phyloP scores from a whole-genome alignment of 129 eudicot species.

The Escallonia rubra region DNA sequence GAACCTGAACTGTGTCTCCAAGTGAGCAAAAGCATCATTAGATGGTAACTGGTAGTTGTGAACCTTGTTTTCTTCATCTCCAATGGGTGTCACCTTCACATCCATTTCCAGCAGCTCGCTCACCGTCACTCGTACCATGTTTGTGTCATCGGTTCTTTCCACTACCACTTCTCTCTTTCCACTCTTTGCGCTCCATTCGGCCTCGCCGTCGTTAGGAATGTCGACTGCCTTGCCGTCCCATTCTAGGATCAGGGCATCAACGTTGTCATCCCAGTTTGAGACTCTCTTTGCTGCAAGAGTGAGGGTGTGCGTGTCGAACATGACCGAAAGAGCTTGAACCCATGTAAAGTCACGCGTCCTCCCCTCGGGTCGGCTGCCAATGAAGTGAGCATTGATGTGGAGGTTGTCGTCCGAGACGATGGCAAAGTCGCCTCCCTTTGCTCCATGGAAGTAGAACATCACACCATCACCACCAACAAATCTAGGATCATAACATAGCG shows the following conservation, averaged over 20 bases:
- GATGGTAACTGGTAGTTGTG: conserved; percentile 55
- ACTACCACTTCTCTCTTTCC: conserved; percentile 21
- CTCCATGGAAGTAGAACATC: conserved; percentile 73
- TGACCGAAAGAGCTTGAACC: conserved; percentile 50
- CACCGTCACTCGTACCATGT: conserved; percentile 29
- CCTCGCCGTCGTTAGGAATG: background rate
- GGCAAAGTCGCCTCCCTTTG: conserved; percentile 45
- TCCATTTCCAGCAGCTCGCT: conserved; percentile 34
- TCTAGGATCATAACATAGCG: conserved; percentile 65
- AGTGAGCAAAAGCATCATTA: conserved; percentile 50
- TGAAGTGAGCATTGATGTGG: conserved; percentile 64
- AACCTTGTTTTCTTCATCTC: conserved; percentile 40
- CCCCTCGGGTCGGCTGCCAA: conserved; percentile 52
- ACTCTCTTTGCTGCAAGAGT: background rate
- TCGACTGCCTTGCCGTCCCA: background rate
- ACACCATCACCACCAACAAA: conserved; percentile 65
- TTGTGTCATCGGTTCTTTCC: conserved; percentile 54
- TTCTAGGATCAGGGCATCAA: background rate
- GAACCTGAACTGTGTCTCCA: conserved; percentile 49
- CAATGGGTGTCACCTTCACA: conserved; percentile 44
- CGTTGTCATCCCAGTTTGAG: background rate
- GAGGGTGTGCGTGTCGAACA: background rate
- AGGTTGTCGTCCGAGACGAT: conserved; percentile 52
- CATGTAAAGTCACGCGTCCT: conserved; percentile 63
- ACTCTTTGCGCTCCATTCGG: conserved; percentile 16